Evolutionary conservation across 106 monocot species (phyloP).

Genomic region (Gastrodia elata): DNA sequence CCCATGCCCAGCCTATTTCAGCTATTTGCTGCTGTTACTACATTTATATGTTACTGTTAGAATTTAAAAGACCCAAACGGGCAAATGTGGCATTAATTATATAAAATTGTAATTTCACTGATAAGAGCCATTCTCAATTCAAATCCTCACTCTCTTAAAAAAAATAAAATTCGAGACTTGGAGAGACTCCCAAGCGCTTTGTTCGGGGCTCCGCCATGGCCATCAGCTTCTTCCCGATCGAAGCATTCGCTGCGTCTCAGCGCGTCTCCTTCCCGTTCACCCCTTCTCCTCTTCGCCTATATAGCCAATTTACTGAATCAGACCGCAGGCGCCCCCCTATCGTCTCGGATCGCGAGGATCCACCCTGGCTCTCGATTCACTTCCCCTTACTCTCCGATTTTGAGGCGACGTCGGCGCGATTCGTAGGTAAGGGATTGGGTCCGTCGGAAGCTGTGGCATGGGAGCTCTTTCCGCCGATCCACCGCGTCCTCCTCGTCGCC

Average conservation of each 20-base stretch:
- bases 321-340: not conserved
- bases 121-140: too few relatives aligned
- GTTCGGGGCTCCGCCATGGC: not conserved
- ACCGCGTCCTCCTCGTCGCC: slow-evolving; percentile 73
- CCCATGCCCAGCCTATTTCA: too few relatives aligned
- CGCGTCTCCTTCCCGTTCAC: slow-evolving; percentile 36
- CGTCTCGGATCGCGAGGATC: not conserved
- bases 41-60: too few relatives aligned
- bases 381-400: slow-evolving; percentile 50
- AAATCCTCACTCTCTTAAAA: too few relatives aligned
- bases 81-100: too few relatives aligned
- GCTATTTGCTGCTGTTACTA: too few relatives aligned
- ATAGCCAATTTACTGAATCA: not conserved
- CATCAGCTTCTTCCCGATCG: not conserved
- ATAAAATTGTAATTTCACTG: too few relatives aligned
- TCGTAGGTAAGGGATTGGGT: slow-evolving; percentile 29
- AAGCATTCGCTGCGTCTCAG: not conserved
- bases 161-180: too few relatives aligned
- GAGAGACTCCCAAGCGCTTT: too few relatives aligned
- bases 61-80: too few relatives aligned
- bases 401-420: slow-evolving; percentile 45
- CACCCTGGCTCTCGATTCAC: slow-evolving; percentile 64
- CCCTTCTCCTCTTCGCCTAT: slow-evolving; percentile 1
- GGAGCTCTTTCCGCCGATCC: slow-evolving; percentile 79
- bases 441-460: slow-evolving; percentile 46